Conservation (phyloP, 805 yeast species). For the Cyberlindnera japonica region DNA sequence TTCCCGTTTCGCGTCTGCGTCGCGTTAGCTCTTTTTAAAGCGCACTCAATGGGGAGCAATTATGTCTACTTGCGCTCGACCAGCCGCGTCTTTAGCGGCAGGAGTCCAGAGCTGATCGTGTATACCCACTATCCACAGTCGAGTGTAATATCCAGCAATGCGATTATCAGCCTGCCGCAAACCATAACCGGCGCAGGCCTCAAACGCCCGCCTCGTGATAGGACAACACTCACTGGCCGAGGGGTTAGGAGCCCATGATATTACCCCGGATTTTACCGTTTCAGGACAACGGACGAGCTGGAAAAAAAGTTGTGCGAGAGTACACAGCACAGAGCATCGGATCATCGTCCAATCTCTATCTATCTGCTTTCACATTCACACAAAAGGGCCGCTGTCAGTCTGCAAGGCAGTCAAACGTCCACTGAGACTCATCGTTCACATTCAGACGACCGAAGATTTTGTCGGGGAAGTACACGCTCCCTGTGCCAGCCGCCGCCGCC, state of each 20-base stretch:
- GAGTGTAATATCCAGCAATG: too few species aligned
- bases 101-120: too few species aligned
- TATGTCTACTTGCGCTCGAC: too few species aligned
- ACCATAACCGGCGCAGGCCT: too few species aligned
- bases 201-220: not conserved
- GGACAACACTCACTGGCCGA: not conserved
- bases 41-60: too few species aligned
- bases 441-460: too few species aligned
- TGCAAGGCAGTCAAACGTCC: not conserved
- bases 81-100: too few species aligned
- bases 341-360: conserved; percentile 2
- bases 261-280: conserved; percentile 9
- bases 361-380: not conserved
- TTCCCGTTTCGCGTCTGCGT: conserved; percentile 3
- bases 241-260: conserved; percentile 5
- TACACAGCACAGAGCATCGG: conserved; percentile 3
- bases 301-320: conserved; percentile 4
- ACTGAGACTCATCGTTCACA: not conserved
- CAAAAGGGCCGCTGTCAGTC: not conserved
- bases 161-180: not conserved
- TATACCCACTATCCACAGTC: too few species aligned
- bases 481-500: too few species aligned
- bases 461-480: too few species aligned
- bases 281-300: conserved; percentile 2
- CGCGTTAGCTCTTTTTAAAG: not conserved